Base-by-base conservation (phyloP, 169 alveolate species). In the Plasmodium vinckei region DNA sequence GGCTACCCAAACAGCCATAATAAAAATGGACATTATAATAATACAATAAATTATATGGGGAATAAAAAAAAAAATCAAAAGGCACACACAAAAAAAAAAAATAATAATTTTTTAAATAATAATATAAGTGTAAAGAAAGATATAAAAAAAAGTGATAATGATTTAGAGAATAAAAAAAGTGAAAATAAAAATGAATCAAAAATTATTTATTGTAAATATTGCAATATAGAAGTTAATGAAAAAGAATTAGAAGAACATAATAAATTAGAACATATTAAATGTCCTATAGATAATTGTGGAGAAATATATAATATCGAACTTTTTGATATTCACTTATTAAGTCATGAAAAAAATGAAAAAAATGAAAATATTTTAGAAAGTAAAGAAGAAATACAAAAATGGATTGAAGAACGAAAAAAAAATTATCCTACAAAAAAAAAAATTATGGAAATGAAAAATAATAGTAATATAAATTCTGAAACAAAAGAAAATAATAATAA, bases 381-480 rank as follows among this genome's bases (percentile, higher is more conserved):
- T 61, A 17, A 73, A 17, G 54, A 86, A 70, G 91, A 86, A 57
- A 86, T 86, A 57, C 51, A 86, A 70, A 86, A 57, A 44, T 86
- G 91, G 91, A 56, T 86, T 5, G 47, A 60, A 17, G 91, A 86
- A 53, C 57, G 91, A 53, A 86, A 86, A 68, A 69, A 69, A 64
- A 86, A 86, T 49, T 86, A 69, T 60, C 91, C 91, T 15, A 68
- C 87, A 19, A 68, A 63, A 69, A 60, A 21, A 6, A 69, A 68
- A 68, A 86, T 68, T n/a, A 39, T 53, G 47, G 23, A 70, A 12
- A 47, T 13, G 17, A 68, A 59, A 46, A 70, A 71, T 70, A 59
- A 70, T 25, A 23, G 53, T 39, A 23, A 13, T 21, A 17, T 53
- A 4, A 87, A 53, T 54, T 15, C 17, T 71, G 59, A 33, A 87